These are phyloP conservation scores for Backusella tuberculispora DNA, from an alignment of 192 early-diverging fungal genomes.

Conservation along the genomic window DNA sequence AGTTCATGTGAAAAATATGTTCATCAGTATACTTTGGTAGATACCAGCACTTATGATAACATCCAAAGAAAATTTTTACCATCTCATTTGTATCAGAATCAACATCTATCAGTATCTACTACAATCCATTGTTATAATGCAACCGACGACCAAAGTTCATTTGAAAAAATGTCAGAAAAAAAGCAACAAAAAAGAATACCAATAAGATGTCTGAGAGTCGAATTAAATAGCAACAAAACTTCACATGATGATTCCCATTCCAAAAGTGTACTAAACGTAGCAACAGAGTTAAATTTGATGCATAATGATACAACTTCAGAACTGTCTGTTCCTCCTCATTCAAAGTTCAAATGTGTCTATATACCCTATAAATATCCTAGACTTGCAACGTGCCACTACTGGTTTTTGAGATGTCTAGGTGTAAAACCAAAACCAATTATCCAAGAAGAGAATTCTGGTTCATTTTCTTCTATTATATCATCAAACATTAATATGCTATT, in stretches of 20 bases:
- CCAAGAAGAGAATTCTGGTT: not conserved
- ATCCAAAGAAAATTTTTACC: not conserved
- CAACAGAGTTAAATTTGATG: not conserved
- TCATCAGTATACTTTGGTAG: not conserved
- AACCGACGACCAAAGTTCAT: not conserved
- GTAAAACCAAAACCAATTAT: not conserved
- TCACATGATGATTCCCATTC: not conserved
- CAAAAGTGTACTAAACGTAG: not conserved
- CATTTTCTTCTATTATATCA: not conserved
- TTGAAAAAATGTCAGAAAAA: not conserved
- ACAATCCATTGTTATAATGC: not conserved
- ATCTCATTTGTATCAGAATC: not conserved
- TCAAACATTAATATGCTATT: not conserved
- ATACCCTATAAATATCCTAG: not conserved
- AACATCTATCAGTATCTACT: not conserved
- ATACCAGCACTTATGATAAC: not conserved
- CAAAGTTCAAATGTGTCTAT: not conserved
- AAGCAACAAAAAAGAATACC: not conserved
- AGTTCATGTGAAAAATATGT: not conserved
- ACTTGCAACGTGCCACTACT: not conserved
- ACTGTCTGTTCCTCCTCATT: not conserved
- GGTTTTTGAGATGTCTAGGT: not conserved
- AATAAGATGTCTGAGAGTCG: not conserved
- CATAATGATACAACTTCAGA: not conserved
- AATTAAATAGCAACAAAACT: not conserved